These are phyloP conservation scores for Nissolia schottii DNA, from an alignment of 306 rosid genomes.

Conservation along the genomic window DNA sequence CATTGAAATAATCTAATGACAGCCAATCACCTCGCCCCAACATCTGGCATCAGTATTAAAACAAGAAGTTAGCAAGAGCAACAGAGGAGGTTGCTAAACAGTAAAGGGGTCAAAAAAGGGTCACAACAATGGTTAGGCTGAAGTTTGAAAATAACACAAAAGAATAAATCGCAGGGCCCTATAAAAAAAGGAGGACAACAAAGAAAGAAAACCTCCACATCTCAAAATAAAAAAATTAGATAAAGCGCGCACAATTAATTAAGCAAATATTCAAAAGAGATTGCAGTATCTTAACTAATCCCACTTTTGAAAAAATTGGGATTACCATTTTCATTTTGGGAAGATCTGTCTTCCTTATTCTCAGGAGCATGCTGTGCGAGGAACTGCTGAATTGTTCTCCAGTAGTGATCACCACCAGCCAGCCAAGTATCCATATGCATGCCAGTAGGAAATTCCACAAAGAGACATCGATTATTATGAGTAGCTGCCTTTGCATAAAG, in stretches of 20 bases:
- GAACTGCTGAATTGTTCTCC: constrained; percentile 80
- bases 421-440: constrained; percentile 99
- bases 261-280: neutral
- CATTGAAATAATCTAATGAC: constrained; percentile 40
- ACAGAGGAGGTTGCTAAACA: constrained; percentile 6
- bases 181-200: neutral
- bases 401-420: constrained; percentile 84
- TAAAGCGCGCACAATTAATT: neutral
- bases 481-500: constrained; percentile 96
- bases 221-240: neutral
- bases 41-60: constrained; percentile 63
- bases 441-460: constrained; percentile 84
- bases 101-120: neutral
- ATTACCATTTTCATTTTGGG: constrained; percentile 42
- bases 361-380: constrained; percentile 53
- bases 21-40: constrained; percentile 68
- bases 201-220: neutral
- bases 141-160: neutral
- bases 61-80: constrained; percentile 6
- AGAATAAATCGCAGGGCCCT: neutral
- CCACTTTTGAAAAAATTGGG: neutral
- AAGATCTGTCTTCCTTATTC: constrained; percentile 45
- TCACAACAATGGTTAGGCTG: neutral
- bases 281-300: constrained; percentile 12
- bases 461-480: constrained; percentile 65